Conservation (phyloP, 1,284 basidiomycete genomes). For the Cystobasidium slooffiae region DNA sequence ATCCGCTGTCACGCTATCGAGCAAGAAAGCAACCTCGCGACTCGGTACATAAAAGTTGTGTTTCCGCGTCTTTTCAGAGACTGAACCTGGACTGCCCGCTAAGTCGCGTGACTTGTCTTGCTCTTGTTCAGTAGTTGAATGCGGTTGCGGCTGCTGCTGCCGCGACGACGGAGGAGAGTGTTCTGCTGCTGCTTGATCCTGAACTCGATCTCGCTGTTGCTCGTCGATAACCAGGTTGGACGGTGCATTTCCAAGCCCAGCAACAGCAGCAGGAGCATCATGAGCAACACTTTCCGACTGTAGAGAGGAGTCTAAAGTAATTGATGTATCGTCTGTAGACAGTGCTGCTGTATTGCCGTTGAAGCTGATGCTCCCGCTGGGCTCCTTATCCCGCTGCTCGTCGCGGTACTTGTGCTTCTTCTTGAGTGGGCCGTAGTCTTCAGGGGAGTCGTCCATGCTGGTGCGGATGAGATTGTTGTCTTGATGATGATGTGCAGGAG, state of each 20-base stretch:
- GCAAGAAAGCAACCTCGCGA: slow-evolving; percentile 17
- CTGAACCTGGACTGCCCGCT: slow-evolving; percentile 5
- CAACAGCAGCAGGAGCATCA: slow-evolving; percentile 3
- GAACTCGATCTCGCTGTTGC: neutral
- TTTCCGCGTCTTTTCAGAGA: slow-evolving; percentile 14
- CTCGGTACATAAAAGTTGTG: slow-evolving; percentile 29
- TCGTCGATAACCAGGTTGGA: neutral
- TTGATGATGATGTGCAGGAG: neutral
- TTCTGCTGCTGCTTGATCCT: slow-evolving; percentile 3
- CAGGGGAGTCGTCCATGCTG: neutral
- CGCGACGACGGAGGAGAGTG: neutral
- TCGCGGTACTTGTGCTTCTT: slow-evolving; percentile 32
- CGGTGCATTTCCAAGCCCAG: neutral
- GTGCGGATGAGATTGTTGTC: neutral
- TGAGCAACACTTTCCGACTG: neutral
- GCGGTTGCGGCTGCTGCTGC: neutral
- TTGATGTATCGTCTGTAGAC: neutral
- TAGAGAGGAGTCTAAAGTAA: neutral
- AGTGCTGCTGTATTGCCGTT: neutral
- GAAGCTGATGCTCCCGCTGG: slow-evolving; percentile 18
- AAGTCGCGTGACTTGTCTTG: neutral
- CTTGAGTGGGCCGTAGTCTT: slow-evolving; percentile 30
- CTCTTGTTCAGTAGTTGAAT: neutral
- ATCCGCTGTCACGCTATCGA: slow-evolving; percentile 17
- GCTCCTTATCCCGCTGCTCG: slow-evolving; percentile 16